Conservation (phyloP, 2,329 filamentous ascomycete genomes). For the Aspergillus sp. region DNA sequence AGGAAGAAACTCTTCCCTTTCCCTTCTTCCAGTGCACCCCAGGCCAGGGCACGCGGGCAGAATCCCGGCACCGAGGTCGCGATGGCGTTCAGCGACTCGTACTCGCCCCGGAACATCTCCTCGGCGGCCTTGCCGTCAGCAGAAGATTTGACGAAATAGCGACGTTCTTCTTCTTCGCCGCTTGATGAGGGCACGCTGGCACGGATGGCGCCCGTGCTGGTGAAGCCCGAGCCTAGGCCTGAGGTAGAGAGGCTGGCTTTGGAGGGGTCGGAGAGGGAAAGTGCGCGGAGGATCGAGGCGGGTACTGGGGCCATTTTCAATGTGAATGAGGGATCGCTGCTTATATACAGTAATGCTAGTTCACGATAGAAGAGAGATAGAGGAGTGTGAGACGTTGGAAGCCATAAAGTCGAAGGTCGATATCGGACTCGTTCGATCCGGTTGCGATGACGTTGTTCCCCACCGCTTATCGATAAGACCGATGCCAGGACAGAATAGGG, state of each 20-base stretch:
- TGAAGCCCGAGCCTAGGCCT: constrained; percentile 37
- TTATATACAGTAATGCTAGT: too few species aligned
- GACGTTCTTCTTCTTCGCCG: constrained; percentile 17
- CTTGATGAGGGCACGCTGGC: constrained; percentile 19
- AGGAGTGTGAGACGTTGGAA: not conserved
- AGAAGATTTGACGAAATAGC: constrained; percentile 37
- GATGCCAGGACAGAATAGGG: too few species aligned
- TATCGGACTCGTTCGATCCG: not conserved
- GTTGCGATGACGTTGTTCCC: constrained; percentile 14
- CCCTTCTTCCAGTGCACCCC: constrained; percentile 50
- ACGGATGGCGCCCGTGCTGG: constrained; percentile 35
- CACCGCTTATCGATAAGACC: constrained; percentile 3
- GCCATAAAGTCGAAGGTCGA: not conserved
- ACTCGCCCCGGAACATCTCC: constrained; percentile 57
- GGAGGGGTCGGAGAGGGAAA: constrained; percentile 29
- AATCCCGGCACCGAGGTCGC: constrained; percentile 62
- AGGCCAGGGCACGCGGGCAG: constrained; percentile 66
- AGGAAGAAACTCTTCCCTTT: constrained; percentile 44
- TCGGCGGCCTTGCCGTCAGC: constrained; percentile 23
- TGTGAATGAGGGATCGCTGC: not conserved
- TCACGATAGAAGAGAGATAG: not conserved
- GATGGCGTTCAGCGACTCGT: constrained; percentile 75
- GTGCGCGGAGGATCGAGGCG: constrained; percentile 28
- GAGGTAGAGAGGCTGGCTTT: constrained; percentile 30
- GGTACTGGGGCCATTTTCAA: constrained; percentile 24